A percentile compares a stretch with the other conserved stretches of the same genome.
phyloP scores from a whole-genome alignment of 192 early-diverging fungal species.

The Entomortierella beljakovae region DNA sequence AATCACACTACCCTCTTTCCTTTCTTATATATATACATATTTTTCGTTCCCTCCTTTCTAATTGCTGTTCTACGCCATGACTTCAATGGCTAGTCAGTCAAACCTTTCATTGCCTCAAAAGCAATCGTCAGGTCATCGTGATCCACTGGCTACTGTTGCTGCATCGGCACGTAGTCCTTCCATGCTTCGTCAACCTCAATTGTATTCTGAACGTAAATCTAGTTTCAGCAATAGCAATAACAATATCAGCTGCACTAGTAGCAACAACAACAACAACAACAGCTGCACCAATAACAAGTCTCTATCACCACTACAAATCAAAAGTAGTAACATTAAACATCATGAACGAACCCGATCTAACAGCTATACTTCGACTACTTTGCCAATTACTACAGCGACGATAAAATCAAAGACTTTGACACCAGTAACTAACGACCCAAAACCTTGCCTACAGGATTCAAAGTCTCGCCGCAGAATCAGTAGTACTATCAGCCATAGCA shows the following conservation, averaged over 20 bases:
- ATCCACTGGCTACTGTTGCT: background rate
- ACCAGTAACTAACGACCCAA: slow-evolving; percentile 11
- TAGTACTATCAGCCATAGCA: slow-evolving; percentile 5
- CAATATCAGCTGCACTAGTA: background rate
- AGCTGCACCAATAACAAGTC: slow-evolving; percentile 1
- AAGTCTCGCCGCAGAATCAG: slow-evolving; percentile 4
- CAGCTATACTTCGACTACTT: background rate
- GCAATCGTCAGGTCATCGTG: slow-evolving; percentile 2
- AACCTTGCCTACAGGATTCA: background rate
- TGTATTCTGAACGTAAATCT: too few species aligned
- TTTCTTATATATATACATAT: background rate
- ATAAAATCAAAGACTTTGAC: background rate
- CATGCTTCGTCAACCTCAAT: background rate
- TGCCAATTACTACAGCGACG: background rate
- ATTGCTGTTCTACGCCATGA: slow-evolving; percentile 3
- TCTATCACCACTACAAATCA: background rate
- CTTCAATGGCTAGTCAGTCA: slow-evolving; percentile 20
- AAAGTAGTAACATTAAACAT: background rate
- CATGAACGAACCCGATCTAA: slow-evolving; percentile 20
- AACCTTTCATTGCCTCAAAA: background rate
- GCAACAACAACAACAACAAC: background rate
- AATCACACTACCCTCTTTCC: background rate
- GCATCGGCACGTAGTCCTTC: background rate
- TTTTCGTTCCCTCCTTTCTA: background rate
- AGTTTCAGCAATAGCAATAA: background rate